A percentile compares a stretch with the other conserved stretches of the same genome.
Evolutionary conservation across 768 basidiomycete genomes (phyloP).

Genomic region (Suillus bovinus): DNA sequence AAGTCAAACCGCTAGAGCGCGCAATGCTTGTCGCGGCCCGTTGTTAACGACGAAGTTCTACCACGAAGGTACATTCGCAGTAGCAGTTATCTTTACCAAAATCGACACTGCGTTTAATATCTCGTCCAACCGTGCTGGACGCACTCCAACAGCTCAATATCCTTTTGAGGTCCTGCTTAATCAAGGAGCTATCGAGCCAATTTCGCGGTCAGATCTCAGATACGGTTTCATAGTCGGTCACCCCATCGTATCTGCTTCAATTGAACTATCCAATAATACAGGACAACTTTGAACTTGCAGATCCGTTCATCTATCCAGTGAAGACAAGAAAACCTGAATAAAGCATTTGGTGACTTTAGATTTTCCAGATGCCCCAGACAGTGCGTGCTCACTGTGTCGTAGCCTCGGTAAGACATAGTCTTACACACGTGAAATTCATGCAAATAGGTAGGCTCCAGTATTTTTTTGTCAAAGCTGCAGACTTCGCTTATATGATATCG

Average conservation of each 20-base stretch:
- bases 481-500: slow-evolving; percentile 36
- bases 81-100: slow-evolving; percentile 21
- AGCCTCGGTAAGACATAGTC: slow-evolving; percentile 24
- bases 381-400: too few species aligned
- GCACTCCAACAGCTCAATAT: slow-evolving; percentile 63
- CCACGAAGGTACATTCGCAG: slow-evolving; percentile 60
- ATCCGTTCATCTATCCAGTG: slow-evolving; percentile 14
- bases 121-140: too few species aligned
- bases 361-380: too few species aligned
- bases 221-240: slow-evolving; percentile 36
- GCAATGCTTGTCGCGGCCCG: neutral
- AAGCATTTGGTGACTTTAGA: too few species aligned
- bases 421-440: neutral
- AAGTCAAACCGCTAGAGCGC: slow-evolving; percentile 20
- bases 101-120: neutral
- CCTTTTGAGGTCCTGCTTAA: slow-evolving; percentile 63
- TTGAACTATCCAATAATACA: slow-evolving; percentile 37
- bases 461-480: slow-evolving; percentile 35
- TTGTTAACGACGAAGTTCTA: slow-evolving; percentile 11
- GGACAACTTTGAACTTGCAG: slow-evolving; percentile 31
- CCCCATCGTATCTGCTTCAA: slow-evolving; percentile 29
- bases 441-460: slow-evolving; percentile 17
- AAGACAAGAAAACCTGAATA: slow-evolving; percentile 12
- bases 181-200: slow-evolving; percentile 41
- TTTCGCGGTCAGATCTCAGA: slow-evolving; percentile 42